These are phyloP conservation scores for Citrus sp. DNA, from an alignment of 345 rosid species.

Conservation along the genomic window DNA sequence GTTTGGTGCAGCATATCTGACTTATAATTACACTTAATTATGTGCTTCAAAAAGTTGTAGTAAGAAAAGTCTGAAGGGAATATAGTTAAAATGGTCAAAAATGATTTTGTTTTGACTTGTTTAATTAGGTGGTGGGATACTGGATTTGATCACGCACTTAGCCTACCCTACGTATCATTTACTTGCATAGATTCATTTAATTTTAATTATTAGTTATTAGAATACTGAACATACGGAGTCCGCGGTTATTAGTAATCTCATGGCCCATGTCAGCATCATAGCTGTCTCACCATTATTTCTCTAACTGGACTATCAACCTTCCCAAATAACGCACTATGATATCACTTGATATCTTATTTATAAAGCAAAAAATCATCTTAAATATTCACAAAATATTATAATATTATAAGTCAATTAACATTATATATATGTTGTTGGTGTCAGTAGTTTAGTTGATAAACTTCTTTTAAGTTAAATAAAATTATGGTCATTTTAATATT, in stretches of 20 bases:
- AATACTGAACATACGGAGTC: neutral
- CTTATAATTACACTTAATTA: neutral
- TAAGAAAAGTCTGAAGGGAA: neutral
- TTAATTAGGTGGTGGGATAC: neutral
- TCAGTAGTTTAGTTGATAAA: no score
- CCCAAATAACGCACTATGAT: no score
- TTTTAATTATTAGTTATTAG: neutral
- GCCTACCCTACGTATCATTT: no score
- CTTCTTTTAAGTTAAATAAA: no score
- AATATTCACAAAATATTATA: neutral
- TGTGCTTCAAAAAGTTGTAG: neutral
- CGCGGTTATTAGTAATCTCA: neutral
- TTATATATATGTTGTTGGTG: neutral
- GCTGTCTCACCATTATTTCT: neutral
- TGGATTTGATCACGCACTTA: no score
- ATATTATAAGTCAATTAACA: neutral
- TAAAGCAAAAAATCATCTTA: neutral
- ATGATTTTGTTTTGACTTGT: neutral
- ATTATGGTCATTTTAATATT: no score
- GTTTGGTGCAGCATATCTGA: neutral
- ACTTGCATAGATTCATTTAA: neutral
- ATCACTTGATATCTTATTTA: neutral
- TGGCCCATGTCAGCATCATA: neutral
- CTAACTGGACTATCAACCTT: neutral
- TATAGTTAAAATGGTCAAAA: neutral